phyloP scores from a whole-genome alignment of 1,284 basidiomycete species.

The Polyporus tsugae region DNA sequence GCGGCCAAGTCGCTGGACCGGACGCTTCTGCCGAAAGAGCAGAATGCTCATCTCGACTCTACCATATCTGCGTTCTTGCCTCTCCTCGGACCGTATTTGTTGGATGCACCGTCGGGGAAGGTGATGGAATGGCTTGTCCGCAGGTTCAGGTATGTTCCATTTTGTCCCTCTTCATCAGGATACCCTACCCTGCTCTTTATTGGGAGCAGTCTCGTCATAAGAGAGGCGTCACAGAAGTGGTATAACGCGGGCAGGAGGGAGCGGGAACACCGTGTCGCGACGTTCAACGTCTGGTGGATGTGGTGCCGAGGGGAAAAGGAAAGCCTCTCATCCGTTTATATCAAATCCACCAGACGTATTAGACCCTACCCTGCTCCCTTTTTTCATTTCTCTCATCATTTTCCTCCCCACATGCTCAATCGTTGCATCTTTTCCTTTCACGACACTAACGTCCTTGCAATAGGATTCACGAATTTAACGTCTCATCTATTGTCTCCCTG shows the following conservation, averaged over 20 bases:
- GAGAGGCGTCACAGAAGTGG: too few species aligned
- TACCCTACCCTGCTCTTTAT: not conserved
- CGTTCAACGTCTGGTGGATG: too few species aligned
- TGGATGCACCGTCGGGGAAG: constrained; percentile 85
- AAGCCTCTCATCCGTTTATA: too few species aligned
- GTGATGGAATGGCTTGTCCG: constrained; percentile 97
- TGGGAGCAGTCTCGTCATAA: not conserved
- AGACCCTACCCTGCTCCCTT: too few species aligned
- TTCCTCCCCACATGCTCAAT: too few species aligned
- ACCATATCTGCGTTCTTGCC: constrained; percentile 73
- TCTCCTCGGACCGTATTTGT: constrained; percentile 81
- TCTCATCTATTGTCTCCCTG: constrained; percentile 78
- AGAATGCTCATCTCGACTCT: constrained; percentile 67
- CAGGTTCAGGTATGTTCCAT: constrained; percentile 78
- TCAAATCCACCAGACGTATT: too few species aligned
- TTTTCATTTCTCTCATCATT: too few species aligned
- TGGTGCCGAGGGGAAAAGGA: too few species aligned
- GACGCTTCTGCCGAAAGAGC: constrained; percentile 77
- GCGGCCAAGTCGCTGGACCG: constrained; percentile 81
- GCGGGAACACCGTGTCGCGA: too few species aligned
- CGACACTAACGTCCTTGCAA: not conserved
- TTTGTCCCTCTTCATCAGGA: not conserved
- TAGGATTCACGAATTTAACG: constrained; percentile 95
- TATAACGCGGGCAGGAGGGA: too few species aligned
- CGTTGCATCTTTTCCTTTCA: not conserved